Evolutionary conservation across 441 rosid genomes (phyloP).

Genomic region (Raphanus hybrid): DNA sequence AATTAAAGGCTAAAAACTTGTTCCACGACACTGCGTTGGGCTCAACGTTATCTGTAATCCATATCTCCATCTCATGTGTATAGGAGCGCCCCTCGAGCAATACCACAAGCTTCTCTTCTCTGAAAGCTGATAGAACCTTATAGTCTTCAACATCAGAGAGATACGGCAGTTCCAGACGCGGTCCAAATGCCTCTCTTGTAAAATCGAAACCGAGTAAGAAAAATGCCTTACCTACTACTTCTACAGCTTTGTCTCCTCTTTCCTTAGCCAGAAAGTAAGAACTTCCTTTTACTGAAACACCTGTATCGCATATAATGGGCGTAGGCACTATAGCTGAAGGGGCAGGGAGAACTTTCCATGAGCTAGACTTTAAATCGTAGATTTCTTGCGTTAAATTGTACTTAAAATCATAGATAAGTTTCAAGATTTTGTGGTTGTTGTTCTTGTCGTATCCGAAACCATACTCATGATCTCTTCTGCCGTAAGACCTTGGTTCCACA

Average conservation of each 20-base stretch:
- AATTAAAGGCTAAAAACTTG: background rate
- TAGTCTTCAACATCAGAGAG: background rate
- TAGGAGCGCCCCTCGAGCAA: background rate
- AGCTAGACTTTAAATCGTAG: background rate
- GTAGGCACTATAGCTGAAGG: background rate
- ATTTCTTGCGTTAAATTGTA: background rate
- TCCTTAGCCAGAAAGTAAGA: background rate
- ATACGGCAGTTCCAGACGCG: background rate
- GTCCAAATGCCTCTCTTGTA: background rate
- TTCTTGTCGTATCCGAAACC: background rate
- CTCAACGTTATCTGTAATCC: background rate
- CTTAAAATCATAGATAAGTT: background rate
- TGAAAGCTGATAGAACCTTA: background rate
- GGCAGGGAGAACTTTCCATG: background rate
- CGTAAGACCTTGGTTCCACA: background rate
- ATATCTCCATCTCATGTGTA: background rate
- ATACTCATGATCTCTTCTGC: background rate
- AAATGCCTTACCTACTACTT: background rate
- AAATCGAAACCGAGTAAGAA: background rate
- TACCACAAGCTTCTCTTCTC: background rate
- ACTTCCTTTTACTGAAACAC: background rate
- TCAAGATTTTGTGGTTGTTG: background rate
- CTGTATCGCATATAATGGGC: background rate
- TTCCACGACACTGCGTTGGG: background rate
- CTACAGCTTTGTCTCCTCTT: too few relatives aligned